Conservation (phyloP, 306 rosid species). For the Canavalia ensiformis region DNA sequence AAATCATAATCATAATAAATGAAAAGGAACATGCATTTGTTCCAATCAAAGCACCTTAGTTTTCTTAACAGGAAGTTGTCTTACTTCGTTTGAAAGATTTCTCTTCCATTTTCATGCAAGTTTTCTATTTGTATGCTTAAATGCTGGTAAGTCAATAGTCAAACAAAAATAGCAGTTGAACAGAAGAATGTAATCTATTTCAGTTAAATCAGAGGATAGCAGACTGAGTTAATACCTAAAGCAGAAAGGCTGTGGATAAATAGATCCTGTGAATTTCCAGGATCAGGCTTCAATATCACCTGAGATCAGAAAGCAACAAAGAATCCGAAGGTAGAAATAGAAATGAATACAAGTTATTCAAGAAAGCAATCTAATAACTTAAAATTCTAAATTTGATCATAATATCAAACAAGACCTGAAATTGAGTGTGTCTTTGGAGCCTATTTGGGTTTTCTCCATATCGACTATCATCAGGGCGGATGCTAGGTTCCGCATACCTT, state of each 20-base stretch:
- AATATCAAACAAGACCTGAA: conserved; percentile 70
- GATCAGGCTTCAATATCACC: conserved; percentile 99
- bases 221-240: conserved; percentile 65
- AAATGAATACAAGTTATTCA: conserved; percentile 25
- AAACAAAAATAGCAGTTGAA: conserved; percentile 24
- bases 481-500: conserved; percentile 93
- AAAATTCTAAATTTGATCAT: conserved; percentile 27
- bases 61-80: conserved; percentile 27
- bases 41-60: conserved; percentile 12
- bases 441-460: conserved; percentile 99
- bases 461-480: conserved; percentile 96
- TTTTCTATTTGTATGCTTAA: conserved; percentile 22
- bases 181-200: conserved; percentile 30
- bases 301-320: conserved; percentile 52
- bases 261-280: conserved; percentile 98
- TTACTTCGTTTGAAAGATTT: conserved; percentile 23
- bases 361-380: conserved; percentile 29
- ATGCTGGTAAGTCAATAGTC: conserved; percentile 27
- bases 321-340: conserved; percentile 10
- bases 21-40: not conserved
- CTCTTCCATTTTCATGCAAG: conserved; percentile 19
- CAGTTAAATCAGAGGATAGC: conserved; percentile 36
- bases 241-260: conserved; percentile 89
- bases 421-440: conserved; percentile 97
- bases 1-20: conserved; percentile 7